Conservation (phyloP, 2,329 filamentous ascomycete genomes). For the Pseudogymnoascus sp. region DNA sequence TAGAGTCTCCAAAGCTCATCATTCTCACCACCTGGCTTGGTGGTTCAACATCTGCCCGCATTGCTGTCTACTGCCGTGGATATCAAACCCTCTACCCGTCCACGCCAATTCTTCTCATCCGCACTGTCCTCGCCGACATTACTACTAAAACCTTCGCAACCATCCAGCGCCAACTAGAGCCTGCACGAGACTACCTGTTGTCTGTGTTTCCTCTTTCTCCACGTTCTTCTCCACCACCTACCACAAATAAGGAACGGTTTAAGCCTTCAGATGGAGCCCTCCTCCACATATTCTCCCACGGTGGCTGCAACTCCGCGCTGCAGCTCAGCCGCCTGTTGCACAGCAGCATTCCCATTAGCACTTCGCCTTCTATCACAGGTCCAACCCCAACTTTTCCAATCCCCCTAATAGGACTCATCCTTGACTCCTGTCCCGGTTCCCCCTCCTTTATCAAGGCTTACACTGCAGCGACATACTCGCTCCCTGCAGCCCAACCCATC, state of each 20-base stretch:
- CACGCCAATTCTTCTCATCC: not conserved
- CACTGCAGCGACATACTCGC: not conserved
- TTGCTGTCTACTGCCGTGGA: not conserved
- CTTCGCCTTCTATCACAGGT: not conserved
- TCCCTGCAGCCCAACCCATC: not conserved
- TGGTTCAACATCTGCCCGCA: not conserved
- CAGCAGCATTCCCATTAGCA: constrained; percentile 13
- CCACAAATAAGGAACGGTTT: not conserved
- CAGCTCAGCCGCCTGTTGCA: constrained; percentile 17
- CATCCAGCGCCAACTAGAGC: constrained; percentile 10
- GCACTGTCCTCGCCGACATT: not conserved
- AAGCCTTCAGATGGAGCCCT: not conserved
- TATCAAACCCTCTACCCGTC: not conserved
- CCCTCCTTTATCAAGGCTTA: not conserved
- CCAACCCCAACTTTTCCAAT: not conserved
- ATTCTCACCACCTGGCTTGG: constrained; percentile 10
- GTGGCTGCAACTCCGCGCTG: constrained; percentile 13
- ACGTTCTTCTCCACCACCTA: constrained; percentile 12
- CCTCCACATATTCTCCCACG: constrained; percentile 16
- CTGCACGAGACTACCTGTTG: constrained; percentile 13
- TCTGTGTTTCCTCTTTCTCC: not conserved
- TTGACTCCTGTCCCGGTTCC: not conserved
- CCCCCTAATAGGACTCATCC: constrained; percentile 6
- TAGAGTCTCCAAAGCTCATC: not conserved
- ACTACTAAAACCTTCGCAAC: not conserved